Percentiles rank a stretch among this genome's conserved stretches.
Conservation (phyloP, 2,329 filamentous ascomycete genomes). For the Fusarium kyushuense region DNA sequence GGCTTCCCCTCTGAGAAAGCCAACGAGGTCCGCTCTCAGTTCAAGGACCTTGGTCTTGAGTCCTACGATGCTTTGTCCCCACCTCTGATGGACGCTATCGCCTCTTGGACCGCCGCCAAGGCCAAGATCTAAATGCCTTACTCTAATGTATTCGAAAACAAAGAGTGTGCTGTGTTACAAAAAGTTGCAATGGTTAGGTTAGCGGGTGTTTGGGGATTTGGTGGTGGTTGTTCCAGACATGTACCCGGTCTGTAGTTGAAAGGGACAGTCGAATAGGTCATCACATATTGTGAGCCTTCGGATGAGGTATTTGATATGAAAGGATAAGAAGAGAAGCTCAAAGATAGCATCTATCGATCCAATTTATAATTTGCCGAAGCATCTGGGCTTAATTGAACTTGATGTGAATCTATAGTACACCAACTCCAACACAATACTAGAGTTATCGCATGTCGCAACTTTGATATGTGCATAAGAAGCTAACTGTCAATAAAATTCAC, state of each 20-base stretch:
- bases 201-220: conserved; percentile 23
- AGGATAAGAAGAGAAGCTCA: conserved; percentile 13
- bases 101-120: conserved; percentile 67
- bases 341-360: conserved; percentile 27
- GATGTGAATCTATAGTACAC: neutral
- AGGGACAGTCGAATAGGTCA: conserved; percentile 25
- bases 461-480: neutral
- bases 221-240: conserved; percentile 27
- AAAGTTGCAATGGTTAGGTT: conserved; percentile 24
- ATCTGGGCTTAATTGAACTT: neutral
- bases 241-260: conserved; percentile 4
- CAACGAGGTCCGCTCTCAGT: conserved; percentile 64
- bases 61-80: conserved; percentile 73
- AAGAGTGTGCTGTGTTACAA: conserved; percentile 14
- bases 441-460: neutral
- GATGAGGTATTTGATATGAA: conserved; percentile 21
- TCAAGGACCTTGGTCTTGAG: conserved; percentile 68
- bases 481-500: neutral
- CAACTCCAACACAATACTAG: neutral
- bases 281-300: conserved; percentile 7
- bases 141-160: neutral
- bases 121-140: conserved; percentile 31
- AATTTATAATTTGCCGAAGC: conserved; percentile 19
- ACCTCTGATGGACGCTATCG: conserved; percentile 71
- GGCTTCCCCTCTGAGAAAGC: conserved; percentile 69